A percentile compares a stretch with the other conserved stretches of the same genome.
phyloP scores from a whole-genome alignment of 1,139 yeast species.

The Eremothecium coryli region DNA sequence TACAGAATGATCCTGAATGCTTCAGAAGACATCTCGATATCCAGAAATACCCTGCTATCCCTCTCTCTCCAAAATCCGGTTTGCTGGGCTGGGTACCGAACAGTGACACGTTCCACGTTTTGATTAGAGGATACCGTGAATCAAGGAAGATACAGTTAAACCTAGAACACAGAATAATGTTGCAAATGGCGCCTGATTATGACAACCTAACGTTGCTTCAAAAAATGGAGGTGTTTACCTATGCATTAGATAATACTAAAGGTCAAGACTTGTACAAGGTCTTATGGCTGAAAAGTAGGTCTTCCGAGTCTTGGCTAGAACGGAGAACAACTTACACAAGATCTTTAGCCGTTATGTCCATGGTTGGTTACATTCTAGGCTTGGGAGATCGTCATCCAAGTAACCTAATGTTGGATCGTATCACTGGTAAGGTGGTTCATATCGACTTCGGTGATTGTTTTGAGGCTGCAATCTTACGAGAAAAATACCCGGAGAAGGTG shows the following conservation, averaged over 20 bases:
- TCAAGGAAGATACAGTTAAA: conserved; percentile 80
- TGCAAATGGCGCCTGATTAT: conserved; percentile 97
- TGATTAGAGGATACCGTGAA: conserved; percentile 88
- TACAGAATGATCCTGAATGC: conserved; percentile 88
- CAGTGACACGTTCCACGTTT: conserved; percentile 90
- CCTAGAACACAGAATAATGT: conserved; percentile 90
- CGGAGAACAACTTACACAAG: conserved; percentile 93
- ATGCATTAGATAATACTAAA: conserved; percentile 88
- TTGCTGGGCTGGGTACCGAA: conserved; percentile 95
- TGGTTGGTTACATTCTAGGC: conserved; percentile 95
- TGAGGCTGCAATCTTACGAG: conserved; percentile 94
- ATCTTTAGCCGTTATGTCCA: conserved; percentile 95
- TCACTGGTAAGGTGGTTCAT: conserved; percentile 91
- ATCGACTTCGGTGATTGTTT: conserved; percentile 99
- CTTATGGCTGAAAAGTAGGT: conserved; percentile 88
- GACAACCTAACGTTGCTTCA: conserved; percentile 81
- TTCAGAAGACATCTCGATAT: conserved; percentile 92
- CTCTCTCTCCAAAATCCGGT: conserved; percentile 96
- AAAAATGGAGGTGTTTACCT: conserved; percentile 92
- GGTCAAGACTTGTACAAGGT: conserved; percentile 96
- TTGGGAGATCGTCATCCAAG: conserved; percentile 98
- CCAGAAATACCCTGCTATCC: conserved; percentile 86
- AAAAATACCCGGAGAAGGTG: conserved; percentile 95
- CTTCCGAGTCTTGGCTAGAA: conserved; percentile 97
- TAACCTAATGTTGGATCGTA: conserved; percentile 86